Base-by-base conservation (phyloP, 192 early-diverging fungal species). In the Backusella westeae region DNA sequence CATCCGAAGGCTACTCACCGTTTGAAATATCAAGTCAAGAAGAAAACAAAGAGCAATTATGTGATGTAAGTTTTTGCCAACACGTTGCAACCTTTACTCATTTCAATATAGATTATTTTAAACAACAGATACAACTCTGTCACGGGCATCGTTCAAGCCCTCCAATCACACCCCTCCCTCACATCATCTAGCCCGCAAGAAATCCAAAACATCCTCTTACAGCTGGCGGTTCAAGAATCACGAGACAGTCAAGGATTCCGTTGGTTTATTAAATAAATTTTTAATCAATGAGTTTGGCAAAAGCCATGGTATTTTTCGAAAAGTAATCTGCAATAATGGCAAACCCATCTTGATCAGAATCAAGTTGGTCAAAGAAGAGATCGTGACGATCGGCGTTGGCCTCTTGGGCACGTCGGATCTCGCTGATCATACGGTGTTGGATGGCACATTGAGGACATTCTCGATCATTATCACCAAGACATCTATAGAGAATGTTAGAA, bases 301-400 rank as follows among this genome's bases (percentile, higher is more conserved):
- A 90, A 2, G 87, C 86, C 87, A 90, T 88, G 17, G 94, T 91
- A 77, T 93, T 95, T 79, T 96, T 97, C 7, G 93, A 90, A 86
- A 96, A 97, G 85, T 94, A 96, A 72, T 94, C 90, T 29, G 97
- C 94, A 83, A 98, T 87, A 6, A 95, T 89, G 19, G 87, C 87
- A 85, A 98, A 97, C 6, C 95, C 92, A 80, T 97, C 94, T 35
- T 95, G 89, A 9, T 89, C 86, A 67, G 92, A 85, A 34, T 93
- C 90, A 3, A 97, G 88, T 90, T 93, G 92, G 46, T 90, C 85
- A 69, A 92, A 81, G 75, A 98, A 99, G 21, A 91, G 76, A 59
- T 96, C 94, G 74, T 96, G 95, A 26, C 89, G 83, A 73, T 85
- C 89, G 1, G 92, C 92, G 78, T 89, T 90, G 12, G 84, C 84